Conservation (phyloP, 768 basidiomycete species). For the Hypsizygus marmoreus region DNA sequence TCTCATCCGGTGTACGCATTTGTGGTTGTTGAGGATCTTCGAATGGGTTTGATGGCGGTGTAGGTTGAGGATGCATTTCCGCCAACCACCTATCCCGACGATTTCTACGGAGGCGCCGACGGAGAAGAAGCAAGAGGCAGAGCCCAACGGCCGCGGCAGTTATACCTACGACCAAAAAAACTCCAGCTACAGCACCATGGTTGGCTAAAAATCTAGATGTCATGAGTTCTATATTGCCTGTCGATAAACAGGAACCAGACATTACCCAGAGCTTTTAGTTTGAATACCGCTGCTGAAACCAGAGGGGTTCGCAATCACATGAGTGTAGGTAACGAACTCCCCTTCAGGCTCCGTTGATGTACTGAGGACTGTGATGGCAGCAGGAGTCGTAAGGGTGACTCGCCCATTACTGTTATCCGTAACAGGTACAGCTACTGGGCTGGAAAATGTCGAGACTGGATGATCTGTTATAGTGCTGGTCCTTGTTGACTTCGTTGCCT, state of each 20-base stretch:
- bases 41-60: conserved; percentile 38
- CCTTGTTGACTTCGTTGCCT: conserved; percentile 17
- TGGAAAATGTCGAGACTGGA: conserved; percentile 45
- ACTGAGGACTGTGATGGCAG: conserved; percentile 46
- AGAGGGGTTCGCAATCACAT: conserved; percentile 54
- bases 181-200: conserved; percentile 68
- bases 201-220: conserved; percentile 71
- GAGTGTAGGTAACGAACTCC: conserved; percentile 47
- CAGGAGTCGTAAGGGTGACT: conserved; percentile 41
- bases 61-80: conserved; percentile 34
- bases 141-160: conserved; percentile 46
- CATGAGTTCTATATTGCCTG: no score
- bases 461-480: conserved; percentile 44
- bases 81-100: conserved; percentile 39
- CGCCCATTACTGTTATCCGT: conserved; percentile 38
- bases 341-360: conserved; percentile 50
- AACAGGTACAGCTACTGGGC: conserved; percentile 42
- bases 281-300: conserved; percentile 23
- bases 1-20: conserved; percentile 16
- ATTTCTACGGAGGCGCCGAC: conserved; percentile 41
- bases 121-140: conserved; percentile 44
- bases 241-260: no score
- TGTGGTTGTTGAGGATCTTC: conserved; percentile 25
- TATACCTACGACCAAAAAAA: conserved; percentile 72
- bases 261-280: conserved; percentile 24